Evolutionary conservation across 805 yeast genomes (phyloP).

Genomic region (Wickerhamiella slavikovae): DNA sequence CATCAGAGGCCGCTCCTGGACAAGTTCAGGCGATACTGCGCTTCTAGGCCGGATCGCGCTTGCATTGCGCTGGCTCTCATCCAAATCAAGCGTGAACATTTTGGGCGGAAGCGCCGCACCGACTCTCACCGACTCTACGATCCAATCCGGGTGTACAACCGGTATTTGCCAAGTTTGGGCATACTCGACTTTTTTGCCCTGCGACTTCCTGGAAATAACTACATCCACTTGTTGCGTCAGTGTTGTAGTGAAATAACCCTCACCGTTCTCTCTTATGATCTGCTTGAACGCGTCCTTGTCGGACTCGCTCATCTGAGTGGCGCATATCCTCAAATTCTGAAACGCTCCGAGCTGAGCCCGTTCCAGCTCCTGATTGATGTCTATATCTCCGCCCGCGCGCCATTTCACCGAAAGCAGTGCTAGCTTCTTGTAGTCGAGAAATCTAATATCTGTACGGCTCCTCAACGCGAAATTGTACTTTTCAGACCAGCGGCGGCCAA

Average conservation of each 20-base stretch:
- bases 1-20: neutral
- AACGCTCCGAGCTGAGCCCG: constrained; percentile 13
- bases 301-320: constrained; percentile 19
- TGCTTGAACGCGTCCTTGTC: constrained; percentile 11
- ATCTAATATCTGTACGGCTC: constrained; percentile 28
- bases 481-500: constrained; percentile 30
- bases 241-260: constrained; percentile 16
- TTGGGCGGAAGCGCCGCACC: constrained; percentile 22
- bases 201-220: constrained; percentile 14
- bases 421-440: constrained; percentile 30
- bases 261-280: constrained; percentile 14
- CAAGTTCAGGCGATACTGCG: no score
- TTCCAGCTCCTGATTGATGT: constrained; percentile 11
- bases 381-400: constrained; percentile 29
- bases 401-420: constrained; percentile 27
- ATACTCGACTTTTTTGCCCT: constrained; percentile 18
- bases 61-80: constrained; percentile 12
- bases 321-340: constrained; percentile 18
- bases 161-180: constrained; percentile 23
- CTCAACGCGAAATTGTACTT: constrained; percentile 32
- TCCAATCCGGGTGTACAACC: constrained; percentile 26
- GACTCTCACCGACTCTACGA: constrained; percentile 21
- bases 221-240: constrained; percentile 14
- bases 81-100: constrained; percentile 16
- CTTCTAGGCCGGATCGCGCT: no score